Base-by-base conservation (phyloP, 2,329 filamentous ascomycete species). In the Hypoxylon rubiginosum region DNA sequence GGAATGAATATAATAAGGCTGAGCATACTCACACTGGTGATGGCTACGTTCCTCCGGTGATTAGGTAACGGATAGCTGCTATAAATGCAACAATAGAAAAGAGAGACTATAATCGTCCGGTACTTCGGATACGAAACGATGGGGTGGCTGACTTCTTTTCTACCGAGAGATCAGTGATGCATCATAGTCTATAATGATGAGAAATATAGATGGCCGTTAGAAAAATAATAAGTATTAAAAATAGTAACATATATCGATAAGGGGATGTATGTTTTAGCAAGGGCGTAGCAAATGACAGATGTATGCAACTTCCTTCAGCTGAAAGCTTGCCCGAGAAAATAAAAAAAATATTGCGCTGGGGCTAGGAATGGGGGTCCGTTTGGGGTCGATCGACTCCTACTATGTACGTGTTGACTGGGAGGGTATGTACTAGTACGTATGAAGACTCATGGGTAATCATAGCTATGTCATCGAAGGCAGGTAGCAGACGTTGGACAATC, bases 321-420 rank as follows among this genome's bases (percentile, higher is more conserved):
- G 74, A 77, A 77, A 69, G 71, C 74, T 74, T 79, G 77, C 77
- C 77, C 78, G 79, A 80, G 72, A 80, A 71, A 80, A 79, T 80
- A 75, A 76, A 74, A 74, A 74, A 74, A 74, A 74, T 75, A 26
- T 55, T 39, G 53, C n/a, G 43, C 39, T 19, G 19, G 21, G 21
- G 21, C 21, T 24, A 4, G 4, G 28, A 43, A 62, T 53, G 32
- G 43, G 19, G 32, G 19, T 7, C n/a, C 8, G 39, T 43, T 43
- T 43, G 39, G 39, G 39, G 34, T n/a, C 34, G 8, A 10, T 3
- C 17, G 3, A 21, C 34, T 11, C 21, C 21, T 24, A n/a, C n/a
- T n/a, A n/a, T n/a, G n/a, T n/a, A 24, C 21, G 21, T 24, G 39
- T 5, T 39, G 15, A n/a, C 34, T 41, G 36, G 9, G 39, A 62